Evolutionary conservation across 176 grass and related monocot genomes (phyloP).

Genomic region (Oryza longistaminata): DNA sequence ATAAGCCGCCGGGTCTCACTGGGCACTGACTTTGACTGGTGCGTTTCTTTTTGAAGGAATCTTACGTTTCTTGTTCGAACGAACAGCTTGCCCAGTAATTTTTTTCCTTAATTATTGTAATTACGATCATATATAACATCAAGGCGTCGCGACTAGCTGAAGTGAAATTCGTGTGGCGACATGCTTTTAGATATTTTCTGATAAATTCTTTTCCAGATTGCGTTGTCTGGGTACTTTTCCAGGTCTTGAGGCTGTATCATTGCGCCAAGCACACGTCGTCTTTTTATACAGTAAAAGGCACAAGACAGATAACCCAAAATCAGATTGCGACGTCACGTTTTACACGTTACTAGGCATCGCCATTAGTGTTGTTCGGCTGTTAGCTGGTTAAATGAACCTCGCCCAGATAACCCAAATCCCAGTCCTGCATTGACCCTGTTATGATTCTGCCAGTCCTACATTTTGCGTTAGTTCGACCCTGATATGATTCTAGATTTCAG

Average conservation of each 20-base stretch:
- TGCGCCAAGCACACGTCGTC: not conserved
- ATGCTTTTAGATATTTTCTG: not conserved
- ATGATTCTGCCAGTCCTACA: no score
- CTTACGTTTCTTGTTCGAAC: not conserved
- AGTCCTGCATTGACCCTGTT: no score
- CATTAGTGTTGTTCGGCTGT: no score
- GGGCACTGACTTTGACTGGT: not conserved
- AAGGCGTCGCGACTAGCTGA: not conserved
- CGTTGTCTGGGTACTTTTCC: not conserved
- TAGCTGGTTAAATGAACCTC: no score
- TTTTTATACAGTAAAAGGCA: not conserved
- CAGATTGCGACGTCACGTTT: not conserved
- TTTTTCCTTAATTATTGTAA: no score
- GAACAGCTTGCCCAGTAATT: not conserved
- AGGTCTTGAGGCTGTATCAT: not conserved
- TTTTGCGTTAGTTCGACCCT: no score
- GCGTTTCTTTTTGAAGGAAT: not conserved
- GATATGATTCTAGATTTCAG: no score
- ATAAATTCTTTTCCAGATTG: not conserved
- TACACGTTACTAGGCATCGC: not conserved
- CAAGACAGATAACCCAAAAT: no score
- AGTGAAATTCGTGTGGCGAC: not conserved
- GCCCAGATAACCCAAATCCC: no score
- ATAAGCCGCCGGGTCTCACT: conserved; percentile 21
- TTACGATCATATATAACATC: not conserved